phyloP scores from a whole-genome alignment of 352 stramenopile genomes.

The Globisporangium ultimum region DNA sequence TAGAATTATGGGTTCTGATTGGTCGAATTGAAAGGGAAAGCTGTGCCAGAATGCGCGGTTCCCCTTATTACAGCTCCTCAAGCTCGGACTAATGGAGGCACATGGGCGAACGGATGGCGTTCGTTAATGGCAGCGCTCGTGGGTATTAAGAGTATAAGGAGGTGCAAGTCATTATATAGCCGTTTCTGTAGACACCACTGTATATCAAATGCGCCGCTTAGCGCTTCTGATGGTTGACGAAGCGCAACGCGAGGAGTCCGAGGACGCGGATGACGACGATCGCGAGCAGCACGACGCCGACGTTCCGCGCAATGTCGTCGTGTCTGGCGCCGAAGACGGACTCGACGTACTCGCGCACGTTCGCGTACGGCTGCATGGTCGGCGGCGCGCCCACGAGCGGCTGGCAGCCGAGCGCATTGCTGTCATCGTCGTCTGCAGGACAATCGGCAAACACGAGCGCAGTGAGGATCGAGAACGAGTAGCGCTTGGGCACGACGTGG shows the following conservation, averaged over 20 bases:
- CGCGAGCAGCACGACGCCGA: background rate
- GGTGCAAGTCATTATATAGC: background rate
- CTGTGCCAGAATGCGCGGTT: background rate
- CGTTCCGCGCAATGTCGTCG: background rate
- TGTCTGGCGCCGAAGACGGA: background rate
- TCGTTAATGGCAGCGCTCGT: too few species aligned
- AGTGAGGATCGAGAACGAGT: slow-evolving; percentile 3
- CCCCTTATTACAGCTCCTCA: background rate
- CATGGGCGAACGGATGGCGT: too few species aligned
- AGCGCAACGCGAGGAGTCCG: slow-evolving; percentile 1
- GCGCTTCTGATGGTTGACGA: slow-evolving; percentile 5
- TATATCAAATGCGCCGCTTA: background rate
- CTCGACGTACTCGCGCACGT: slow-evolving; percentile 2
- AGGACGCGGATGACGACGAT: background rate
- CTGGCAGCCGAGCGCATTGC: background rate
- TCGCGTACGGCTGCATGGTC: background rate
- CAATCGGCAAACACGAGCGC: background rate
- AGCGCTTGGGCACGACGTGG: background rate
- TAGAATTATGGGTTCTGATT: background rate
- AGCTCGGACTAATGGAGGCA: background rate
- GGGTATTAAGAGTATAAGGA: background rate
- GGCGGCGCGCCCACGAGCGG: background rate
- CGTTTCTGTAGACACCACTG: background rate
- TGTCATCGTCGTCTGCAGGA: background rate
- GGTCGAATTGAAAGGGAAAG: background rate